Conservation (phyloP, 305 asterid genomes). For the Ilex paraguariensis region DNA sequence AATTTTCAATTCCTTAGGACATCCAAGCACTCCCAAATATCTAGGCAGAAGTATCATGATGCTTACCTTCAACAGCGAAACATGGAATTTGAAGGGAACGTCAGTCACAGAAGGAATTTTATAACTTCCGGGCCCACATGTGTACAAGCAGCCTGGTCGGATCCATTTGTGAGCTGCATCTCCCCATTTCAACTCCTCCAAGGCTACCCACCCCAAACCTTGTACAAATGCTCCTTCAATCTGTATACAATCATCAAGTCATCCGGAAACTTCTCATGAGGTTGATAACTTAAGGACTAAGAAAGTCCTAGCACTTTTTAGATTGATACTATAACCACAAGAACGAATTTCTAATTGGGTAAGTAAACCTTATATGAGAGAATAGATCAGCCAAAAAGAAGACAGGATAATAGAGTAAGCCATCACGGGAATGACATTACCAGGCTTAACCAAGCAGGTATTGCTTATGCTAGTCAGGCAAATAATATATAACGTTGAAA, state of each 20-base stretch:
- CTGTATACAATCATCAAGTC: constrained; percentile 30
- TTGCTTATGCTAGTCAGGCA: too few relatives aligned
- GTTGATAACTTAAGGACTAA: too few relatives aligned
- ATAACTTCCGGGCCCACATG: constrained; percentile 88
- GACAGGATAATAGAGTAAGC: too few relatives aligned
- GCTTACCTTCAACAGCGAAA: constrained; percentile 85
- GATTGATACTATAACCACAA: too few relatives aligned
- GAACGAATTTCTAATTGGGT: not conserved
- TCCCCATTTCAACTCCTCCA: constrained; percentile 97
- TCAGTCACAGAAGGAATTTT: constrained; percentile 90
- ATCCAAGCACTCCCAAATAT: not conserved
- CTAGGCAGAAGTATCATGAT: not conserved
- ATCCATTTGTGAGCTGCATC: constrained; percentile 88
- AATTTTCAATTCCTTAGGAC: not conserved
- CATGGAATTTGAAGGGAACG: constrained; percentile 68
- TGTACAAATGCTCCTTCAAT: constrained; percentile 94
- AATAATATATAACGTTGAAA: too few relatives aligned
- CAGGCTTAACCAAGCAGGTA: too few relatives aligned
- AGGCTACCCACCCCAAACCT: constrained; percentile 95
- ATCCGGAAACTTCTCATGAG: not conserved
- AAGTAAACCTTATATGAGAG: too few relatives aligned
- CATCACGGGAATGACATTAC: too few relatives aligned
- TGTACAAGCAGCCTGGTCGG: constrained; percentile 63
- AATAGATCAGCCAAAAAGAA: too few relatives aligned
- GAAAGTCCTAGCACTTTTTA: not conserved